Conservation (phyloP, 2,329 filamentous ascomycete species). For the Fusarium begoniae region DNA sequence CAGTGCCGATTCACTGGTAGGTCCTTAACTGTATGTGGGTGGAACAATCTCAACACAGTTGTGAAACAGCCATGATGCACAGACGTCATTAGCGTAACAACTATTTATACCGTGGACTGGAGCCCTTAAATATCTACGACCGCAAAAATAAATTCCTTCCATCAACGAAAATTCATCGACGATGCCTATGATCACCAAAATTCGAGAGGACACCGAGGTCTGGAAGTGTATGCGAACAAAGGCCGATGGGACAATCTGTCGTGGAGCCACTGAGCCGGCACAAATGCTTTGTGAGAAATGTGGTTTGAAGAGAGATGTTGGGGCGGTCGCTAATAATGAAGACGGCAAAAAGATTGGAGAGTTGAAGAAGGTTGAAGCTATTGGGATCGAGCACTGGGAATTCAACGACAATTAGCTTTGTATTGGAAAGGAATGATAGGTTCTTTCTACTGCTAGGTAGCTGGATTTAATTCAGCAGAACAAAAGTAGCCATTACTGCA, state of each 20-base stretch:
- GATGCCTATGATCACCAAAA: background rate
- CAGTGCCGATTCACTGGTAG: too few relatives aligned
- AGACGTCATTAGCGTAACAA: rapidly evolving
- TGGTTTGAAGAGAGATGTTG: background rate
- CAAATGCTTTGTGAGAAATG: background rate
- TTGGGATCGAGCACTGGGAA: background rate
- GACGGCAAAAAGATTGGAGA: background rate
- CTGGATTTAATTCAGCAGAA: rapidly evolving
- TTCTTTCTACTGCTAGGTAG: rapidly evolving
- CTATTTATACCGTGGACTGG: too few relatives aligned
- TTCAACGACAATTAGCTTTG: background rate
- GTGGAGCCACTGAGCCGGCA: background rate
- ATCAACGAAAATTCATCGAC: rapidly evolving
- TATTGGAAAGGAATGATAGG: rapidly evolving
- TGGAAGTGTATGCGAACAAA: background rate
- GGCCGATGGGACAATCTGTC: background rate
- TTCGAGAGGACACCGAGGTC: background rate
- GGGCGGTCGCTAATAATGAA: background rate
- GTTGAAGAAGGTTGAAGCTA: background rate
- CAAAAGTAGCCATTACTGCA: too few relatives aligned
- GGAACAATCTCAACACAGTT: too few relatives aligned
- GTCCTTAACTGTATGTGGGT: too few relatives aligned
- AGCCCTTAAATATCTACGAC: too few relatives aligned
- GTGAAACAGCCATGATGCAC: too few relatives aligned
- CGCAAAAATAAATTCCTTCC: too few relatives aligned